A percentile compares a stretch with the other conserved stretches of the same genome.
These are phyloP conservation scores for Pelagophyceae sp. DNA, from an alignment of 352 stramenopile species.

Conservation along the genomic window DNA sequence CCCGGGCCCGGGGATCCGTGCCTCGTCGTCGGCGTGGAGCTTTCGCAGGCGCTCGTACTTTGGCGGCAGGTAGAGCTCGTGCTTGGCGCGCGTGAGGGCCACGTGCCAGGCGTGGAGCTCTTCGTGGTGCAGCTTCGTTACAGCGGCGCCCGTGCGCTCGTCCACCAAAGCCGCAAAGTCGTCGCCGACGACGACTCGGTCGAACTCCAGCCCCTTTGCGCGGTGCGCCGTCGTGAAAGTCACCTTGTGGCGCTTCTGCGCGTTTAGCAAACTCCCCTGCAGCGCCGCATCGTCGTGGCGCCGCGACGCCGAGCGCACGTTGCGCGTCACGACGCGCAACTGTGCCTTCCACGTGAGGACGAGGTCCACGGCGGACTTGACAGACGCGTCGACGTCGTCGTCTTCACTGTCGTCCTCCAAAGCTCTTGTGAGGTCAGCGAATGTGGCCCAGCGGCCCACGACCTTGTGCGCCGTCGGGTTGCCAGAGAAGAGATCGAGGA, in stretches of 20 bases:
- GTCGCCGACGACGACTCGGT: not conserved
- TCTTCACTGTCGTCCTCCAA: not conserved
- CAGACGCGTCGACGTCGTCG: not conserved
- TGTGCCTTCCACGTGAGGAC: not conserved
- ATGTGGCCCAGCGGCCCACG: not conserved
- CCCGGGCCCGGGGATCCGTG: no score
- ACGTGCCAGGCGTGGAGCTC: slow-evolving; percentile 10
- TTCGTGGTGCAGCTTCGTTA: not conserved
- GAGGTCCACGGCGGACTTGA: not conserved
- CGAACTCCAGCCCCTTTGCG: slow-evolving; percentile 2
- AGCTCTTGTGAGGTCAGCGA: not conserved
- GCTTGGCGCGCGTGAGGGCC: not conserved
- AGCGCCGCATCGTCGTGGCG: not conserved
- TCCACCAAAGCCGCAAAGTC: not conserved
- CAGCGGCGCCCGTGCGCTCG: not conserved
- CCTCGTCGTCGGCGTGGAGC: no score
- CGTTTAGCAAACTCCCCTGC: no score
- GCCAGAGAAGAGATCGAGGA: not conserved
- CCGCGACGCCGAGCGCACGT: no score
- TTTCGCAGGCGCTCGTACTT: not conserved
- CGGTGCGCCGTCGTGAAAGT: not conserved
- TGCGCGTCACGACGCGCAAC: no score
- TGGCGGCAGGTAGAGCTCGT: not conserved
- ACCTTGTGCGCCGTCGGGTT: not conserved
- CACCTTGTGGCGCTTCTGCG: not conserved